These are phyloP conservation scores for Fraxinus sp. DNA, from an alignment of 305 asterid species.

Conservation along the genomic window DNA sequence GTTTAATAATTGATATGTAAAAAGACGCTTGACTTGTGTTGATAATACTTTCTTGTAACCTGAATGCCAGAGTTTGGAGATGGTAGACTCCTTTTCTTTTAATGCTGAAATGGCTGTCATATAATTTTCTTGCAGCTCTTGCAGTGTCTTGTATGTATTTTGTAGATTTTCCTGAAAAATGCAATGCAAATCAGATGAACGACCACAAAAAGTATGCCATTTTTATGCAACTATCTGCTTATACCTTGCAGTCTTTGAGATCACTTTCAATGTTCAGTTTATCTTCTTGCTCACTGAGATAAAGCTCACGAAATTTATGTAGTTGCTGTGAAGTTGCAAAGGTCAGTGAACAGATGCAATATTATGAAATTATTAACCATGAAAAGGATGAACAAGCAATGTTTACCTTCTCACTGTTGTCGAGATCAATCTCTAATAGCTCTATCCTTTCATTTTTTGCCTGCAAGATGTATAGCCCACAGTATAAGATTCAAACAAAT, in stretches of 20 bases:
- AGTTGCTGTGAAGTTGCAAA: slow-evolving; percentile 39
- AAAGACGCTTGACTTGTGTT: not conserved
- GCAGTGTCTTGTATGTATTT: slow-evolving; percentile 45
- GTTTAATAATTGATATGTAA: slow-evolving; percentile 12
- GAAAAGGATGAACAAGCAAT: slow-evolving; percentile 2
- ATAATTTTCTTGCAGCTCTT: slow-evolving; percentile 62
- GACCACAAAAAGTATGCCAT: slow-evolving; percentile 15
- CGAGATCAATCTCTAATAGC: slow-evolving; percentile 65
- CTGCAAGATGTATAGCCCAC: slow-evolving; percentile 43
- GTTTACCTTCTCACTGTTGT: slow-evolving; percentile 51
- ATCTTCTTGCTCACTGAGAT: slow-evolving; percentile 69
- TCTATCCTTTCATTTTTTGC: slow-evolving; percentile 72
- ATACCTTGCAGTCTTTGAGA: slow-evolving; percentile 75
- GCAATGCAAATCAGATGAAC: slow-evolving; percentile 20
- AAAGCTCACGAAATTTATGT: slow-evolving; percentile 60
- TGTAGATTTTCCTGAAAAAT: slow-evolving; percentile 50
- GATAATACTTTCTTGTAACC: slow-evolving; percentile 38
- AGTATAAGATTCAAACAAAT: slow-evolving; percentile 2
- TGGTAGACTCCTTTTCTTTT: slow-evolving; percentile 58
- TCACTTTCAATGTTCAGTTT: slow-evolving; percentile 56
- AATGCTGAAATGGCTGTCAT: slow-evolving; percentile 44
- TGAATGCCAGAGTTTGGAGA: slow-evolving; percentile 60
- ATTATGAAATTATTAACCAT: not conserved
- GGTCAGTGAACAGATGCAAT: slow-evolving; percentile 11
- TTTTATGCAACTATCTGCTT: slow-evolving; percentile 12